Conservation (phyloP, 2,329 filamentous ascomycete genomes). For the Fusarium sterilihyphosum region DNA sequence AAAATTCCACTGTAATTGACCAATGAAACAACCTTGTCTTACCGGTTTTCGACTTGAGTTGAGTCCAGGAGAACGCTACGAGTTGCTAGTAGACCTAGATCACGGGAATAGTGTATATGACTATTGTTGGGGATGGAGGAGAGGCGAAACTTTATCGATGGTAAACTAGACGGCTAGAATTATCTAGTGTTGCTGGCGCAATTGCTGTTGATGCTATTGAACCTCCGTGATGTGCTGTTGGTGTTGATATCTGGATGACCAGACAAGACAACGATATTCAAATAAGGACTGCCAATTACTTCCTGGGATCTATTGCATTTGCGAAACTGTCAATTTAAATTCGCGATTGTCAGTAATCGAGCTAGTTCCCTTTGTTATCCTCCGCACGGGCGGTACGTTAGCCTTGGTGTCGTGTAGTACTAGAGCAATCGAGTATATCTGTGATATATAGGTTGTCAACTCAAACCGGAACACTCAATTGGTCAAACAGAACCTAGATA, state of each 20-base stretch:
- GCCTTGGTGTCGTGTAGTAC: not conserved
- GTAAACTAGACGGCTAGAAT: constrained; percentile 1
- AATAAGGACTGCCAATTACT: not conserved
- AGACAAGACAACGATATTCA: not conserved
- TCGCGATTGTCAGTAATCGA: not conserved
- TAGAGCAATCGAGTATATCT: not conserved
- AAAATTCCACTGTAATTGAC: constrained; percentile 32
- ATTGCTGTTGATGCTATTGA: constrained; percentile 5
- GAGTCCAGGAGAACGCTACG: constrained; percentile 22
- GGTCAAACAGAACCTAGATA: not conserved
- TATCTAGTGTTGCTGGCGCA: constrained; percentile 6
- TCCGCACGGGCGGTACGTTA: not conserved
- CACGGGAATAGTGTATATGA: constrained; percentile 22
- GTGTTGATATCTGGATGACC: constrained; percentile 5
- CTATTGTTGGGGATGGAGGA: constrained; percentile 5
- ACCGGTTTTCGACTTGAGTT: constrained; percentile 41
- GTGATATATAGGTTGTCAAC: not conserved
- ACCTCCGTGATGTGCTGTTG: constrained; percentile 3
- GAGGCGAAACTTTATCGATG: constrained; percentile 22
- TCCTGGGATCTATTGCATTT: not conserved
- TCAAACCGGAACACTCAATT: not conserved
- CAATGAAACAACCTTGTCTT: constrained; percentile 44
- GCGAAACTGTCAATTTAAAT: not conserved
- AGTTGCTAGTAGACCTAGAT: constrained; percentile 15
- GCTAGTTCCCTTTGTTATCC: constrained; percentile 13